Base-by-base conservation (phyloP, 108 stramenopile genomes). In the Pseudonitzschia pungens region DNA sequence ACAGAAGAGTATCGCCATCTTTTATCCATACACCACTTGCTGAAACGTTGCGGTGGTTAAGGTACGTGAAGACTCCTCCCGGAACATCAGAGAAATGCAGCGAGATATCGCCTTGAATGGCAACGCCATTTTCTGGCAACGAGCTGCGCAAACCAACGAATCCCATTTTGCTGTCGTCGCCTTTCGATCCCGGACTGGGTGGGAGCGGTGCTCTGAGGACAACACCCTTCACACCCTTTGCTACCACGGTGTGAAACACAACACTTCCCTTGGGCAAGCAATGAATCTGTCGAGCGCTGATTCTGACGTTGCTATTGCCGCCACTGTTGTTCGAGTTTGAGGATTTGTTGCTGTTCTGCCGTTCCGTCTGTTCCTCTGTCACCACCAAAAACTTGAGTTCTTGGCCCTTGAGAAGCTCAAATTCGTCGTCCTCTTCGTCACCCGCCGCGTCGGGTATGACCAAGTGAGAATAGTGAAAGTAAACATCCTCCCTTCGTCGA, bases 351-450 rank as follows among this genome's bases (percentile, higher is more conserved):
- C 26, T 72, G 68, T 20, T 41, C 55, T 63, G 68, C 53, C 50
- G 52, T 63, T 56, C 70, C 0, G 16, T n/a, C n/a, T n/a, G 67
- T 2, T 43, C 24, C 33, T 66, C 68, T 52, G 64, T 56, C 4
- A 93, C 86, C 10, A 90, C 92, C 51, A 86, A 65, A 63, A 91
- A 93, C 71, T 91, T 79, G 74, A 93, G 69, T 55, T 89, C 92
- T 76, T 89, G 87, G 27, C 88, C 88, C 44, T 79, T 83, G 66
- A 71, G 53, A 51, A 91, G 65, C 63, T 70, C 66, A 40, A 73
- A 76, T 9, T 76, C 75, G 11, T 20, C 66, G 15, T 64, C 43
- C 18, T 68, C 77, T 32, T 74, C 86, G 32, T 80, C 74, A 2
- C 64, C 62, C 28, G 3, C 16, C 9, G 53, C 28, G 29, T 81